These are phyloP conservation scores for Rhizopogon vesiculosus DNA, from an alignment of 768 basidiomycete genomes.

Conservation along the genomic window DNA sequence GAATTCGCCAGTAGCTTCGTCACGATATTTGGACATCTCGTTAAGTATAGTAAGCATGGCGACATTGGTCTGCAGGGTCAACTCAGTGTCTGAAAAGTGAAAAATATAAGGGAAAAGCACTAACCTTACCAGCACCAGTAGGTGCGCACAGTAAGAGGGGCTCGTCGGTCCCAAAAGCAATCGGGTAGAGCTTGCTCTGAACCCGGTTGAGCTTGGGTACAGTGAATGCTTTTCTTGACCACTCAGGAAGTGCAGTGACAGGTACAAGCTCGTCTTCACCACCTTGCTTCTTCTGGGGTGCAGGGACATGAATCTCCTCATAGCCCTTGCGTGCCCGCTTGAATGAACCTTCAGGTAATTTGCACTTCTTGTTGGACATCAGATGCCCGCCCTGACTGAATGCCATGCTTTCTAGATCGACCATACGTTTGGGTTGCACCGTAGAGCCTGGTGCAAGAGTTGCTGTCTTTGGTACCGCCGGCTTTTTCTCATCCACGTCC, in stretches of 20 bases:
- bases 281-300: conserved; percentile 73
- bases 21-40: conserved; percentile 84
- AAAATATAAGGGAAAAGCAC: conserved; percentile 12
- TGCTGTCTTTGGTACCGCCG: conserved; percentile 68
- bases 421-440: conserved; percentile 75
- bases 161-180: conserved; percentile 93
- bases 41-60: conserved; percentile 94
- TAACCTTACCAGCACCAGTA: conserved; percentile 96
- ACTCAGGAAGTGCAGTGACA: conserved; percentile 68
- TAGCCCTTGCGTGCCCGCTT: conserved; percentile 95
- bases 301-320: conserved; percentile 96
- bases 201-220: conserved; percentile 81
- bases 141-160: conserved; percentile 95
- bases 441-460: conserved; percentile 85
- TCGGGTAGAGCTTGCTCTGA: conserved; percentile 89
- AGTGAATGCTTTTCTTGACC: conserved; percentile 86
- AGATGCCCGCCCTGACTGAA: conserved; percentile 94
- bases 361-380: conserved; percentile 99
- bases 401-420: conserved; percentile 93
- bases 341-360: conserved; percentile 95
- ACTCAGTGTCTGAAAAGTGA: background rate
- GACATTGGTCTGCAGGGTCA: conserved; percentile 78
- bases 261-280: conserved; percentile 67
- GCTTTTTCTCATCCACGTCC: conserved; percentile 67
- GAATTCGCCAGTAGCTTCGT: conserved; percentile 73